Base-by-base conservation (phyloP, 2,329 filamentous ascomycete genomes). In the Nigrospora osmanthi region DNA sequence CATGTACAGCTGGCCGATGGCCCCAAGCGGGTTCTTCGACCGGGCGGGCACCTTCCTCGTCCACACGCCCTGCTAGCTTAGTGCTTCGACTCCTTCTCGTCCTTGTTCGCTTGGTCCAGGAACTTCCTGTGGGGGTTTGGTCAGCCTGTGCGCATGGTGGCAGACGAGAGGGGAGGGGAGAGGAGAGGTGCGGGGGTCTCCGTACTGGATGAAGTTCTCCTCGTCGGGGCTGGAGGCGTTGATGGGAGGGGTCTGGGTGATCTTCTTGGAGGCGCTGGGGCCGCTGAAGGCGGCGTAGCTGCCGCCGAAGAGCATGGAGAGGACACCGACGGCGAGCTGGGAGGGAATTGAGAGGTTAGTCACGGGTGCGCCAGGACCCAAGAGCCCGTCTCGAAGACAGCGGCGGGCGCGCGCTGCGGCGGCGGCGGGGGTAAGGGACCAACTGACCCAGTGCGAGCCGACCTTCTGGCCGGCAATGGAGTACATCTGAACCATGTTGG, bases 141-240 rank as follows among this genome's bases (percentile, higher is more conserved):
- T 45, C 13, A 38, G 28, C 41, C 15, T 32, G 17, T 13, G 15
- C 19, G 5, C 7, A 13, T n/a, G 28, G 28, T 6, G 30, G 13
- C n/a, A 9, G 28, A 10, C 13, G 30, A 36, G 6, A 13, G 17
- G 35, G 35, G 14, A 17, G 15, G 6, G 34, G 15, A 35, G 13
- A 9, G 34, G 6, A 48, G 57, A 41, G 54, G 52, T 49, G 31
- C 37, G 28, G 42, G 46, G 34, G 46, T 50, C 42, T n/a, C 43
- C 73, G 69, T 64, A 81, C 78, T 80, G 78, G 71, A 81, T 80
- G 66, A 81, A 81, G 61, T 80, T 75, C 63, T 73, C 76, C 69
- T 81, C 78, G 60, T 80, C 78, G 57, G 76, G 70, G 67, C 71
- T 78, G 43, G 75, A 72, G 48, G 78, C 78, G 63, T 81, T 80